phyloP scores from a whole-genome alignment of 768 basidiomycete genomes.

The Naganishia onofrii region DNA sequence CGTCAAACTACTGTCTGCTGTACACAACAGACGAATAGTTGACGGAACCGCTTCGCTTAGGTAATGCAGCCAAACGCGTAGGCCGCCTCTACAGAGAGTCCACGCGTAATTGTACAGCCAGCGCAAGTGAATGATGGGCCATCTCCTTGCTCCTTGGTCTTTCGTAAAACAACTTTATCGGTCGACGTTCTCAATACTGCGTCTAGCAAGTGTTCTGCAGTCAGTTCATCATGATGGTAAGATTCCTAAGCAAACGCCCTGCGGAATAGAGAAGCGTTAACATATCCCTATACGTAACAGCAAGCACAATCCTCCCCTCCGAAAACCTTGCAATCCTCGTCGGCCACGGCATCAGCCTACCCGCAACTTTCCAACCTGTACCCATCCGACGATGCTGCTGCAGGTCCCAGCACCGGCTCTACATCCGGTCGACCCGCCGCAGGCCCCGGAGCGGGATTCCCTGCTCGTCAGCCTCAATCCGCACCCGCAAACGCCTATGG shows the following conservation, averaged over 20 bases:
- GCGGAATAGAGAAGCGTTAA: not conserved
- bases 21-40: too few relatives aligned
- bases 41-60: too few relatives aligned
- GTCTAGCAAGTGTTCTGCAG: not conserved
- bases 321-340: conserved; percentile 9
- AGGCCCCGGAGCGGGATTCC: conserved; percentile 51
- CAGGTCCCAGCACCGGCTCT: conserved; percentile 4
- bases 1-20: too few relatives aligned
- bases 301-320: conserved; percentile 24
- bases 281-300: not conserved
- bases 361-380: conserved; percentile 34
- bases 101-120: not conserved
- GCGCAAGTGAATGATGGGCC: too few relatives aligned
- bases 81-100: not conserved
- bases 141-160: not conserved
- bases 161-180: not conserved
- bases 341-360: conserved; percentile 27
- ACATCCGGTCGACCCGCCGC: conserved; percentile 32
- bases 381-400: conserved; percentile 26
- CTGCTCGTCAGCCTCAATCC: conserved; percentile 43
- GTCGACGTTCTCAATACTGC: not conserved
- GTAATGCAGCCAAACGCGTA: not conserved
- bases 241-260: not conserved
- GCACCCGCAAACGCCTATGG: conserved; percentile 35
- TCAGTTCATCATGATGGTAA: not conserved